Conservation (phyloP, 345 rosid species). For the Camelina sativa region DNA sequence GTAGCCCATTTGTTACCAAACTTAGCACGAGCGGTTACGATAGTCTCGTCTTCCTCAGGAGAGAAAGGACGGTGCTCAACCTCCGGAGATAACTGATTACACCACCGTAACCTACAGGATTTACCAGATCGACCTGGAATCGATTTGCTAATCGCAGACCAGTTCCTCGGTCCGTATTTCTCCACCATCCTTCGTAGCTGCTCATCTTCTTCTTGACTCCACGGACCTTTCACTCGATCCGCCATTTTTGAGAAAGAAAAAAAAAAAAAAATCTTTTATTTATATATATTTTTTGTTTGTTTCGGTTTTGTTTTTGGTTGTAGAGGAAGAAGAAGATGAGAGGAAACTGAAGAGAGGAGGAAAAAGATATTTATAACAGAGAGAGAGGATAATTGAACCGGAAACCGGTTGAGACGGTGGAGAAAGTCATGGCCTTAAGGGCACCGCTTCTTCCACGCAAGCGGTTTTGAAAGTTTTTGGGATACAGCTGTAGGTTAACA, state of each 20-base stretch:
- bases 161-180: slow-evolving; percentile 82
- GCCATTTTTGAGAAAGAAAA: slow-evolving; percentile 10
- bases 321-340: background rate
- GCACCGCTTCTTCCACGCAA: slow-evolving; percentile 67
- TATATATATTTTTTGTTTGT: background rate
- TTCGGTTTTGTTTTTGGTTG: too few species aligned
- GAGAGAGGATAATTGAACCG: slow-evolving; percentile 18
- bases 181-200: slow-evolving; percentile 68
- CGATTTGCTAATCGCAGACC: slow-evolving; percentile 88
- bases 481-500: slow-evolving; percentile 82
- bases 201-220: slow-evolving; percentile 95
- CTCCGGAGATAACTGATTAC: slow-evolving; percentile 92
- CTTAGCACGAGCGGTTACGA: slow-evolving; percentile 70
- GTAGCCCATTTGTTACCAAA: slow-evolving; percentile 98
- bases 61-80: slow-evolving; percentile 86
- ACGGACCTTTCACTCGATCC: slow-evolving; percentile 94
- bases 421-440: slow-evolving; percentile 50
- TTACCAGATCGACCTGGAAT: slow-evolving; percentile 96
- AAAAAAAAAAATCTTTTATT: background rate
- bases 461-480: slow-evolving; percentile 63
- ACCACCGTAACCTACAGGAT: slow-evolving; percentile 91
- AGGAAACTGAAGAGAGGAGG: slow-evolving; percentile 34
- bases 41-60: slow-evolving; percentile 72
- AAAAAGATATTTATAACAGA: slow-evolving; percentile 42
- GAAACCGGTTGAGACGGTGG: slow-evolving; percentile 61